Conservation (phyloP, 176 grass and related monocot genomes). For the Hordeum vulgare region DNA sequence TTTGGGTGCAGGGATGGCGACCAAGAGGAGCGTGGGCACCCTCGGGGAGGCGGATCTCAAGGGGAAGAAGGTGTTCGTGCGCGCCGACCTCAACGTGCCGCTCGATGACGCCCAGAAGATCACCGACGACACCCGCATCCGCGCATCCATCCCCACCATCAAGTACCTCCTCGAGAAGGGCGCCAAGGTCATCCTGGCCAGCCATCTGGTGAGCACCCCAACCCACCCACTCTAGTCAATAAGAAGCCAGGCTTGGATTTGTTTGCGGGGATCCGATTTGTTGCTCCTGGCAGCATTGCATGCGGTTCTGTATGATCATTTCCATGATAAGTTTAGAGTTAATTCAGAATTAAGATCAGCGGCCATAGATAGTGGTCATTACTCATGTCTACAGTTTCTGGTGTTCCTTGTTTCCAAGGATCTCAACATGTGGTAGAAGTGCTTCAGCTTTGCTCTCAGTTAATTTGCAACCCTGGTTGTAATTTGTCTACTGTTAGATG, state of each 20-base stretch:
- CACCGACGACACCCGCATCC: constrained; percentile 93
- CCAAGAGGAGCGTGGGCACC: constrained; percentile 79
- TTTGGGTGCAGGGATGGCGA: constrained; percentile 43
- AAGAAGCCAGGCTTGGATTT: neutral
- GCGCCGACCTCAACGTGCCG: constrained; percentile 94
- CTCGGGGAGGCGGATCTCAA: constrained; percentile 55
- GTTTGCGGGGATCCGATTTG: neutral
- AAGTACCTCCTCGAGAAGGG: constrained; percentile 79
- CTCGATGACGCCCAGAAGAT: constrained; percentile 86
- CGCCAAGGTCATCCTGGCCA: constrained; percentile 79
- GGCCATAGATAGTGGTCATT: no score
- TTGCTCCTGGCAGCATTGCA: neutral
- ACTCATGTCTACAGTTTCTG: no score
- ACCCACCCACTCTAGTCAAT: neutral
- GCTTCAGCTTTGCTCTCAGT: neutral
- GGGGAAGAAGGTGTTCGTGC: constrained; percentile 58
- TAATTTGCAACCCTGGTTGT: neutral
- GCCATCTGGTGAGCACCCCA: constrained; percentile 45
- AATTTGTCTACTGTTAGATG: neutral
- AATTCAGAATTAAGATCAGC: no score
- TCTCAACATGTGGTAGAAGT: neutral
- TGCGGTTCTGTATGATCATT: neutral
- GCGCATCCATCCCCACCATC: constrained; percentile 78
- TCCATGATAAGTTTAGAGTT: no score
- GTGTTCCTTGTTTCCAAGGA: neutral